Evolutionary conservation across 192 early-diverging fungal species (phyloP), one percentile per base, ranked within the genome.

Genomic region (Coemansia furcata): DNA sequence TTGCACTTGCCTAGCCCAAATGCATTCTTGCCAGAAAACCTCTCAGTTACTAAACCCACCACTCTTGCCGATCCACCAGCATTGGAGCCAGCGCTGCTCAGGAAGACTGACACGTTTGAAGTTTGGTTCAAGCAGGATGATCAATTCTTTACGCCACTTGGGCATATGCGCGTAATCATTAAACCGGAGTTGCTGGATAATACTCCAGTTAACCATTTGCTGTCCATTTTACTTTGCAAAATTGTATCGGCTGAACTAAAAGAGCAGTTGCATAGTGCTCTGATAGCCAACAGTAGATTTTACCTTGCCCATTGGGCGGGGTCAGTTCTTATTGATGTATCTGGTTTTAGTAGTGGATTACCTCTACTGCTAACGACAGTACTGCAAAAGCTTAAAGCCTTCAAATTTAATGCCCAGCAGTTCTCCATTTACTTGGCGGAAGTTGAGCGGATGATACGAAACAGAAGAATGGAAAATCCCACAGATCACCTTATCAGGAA

Each of bases 101-200:
- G 39, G 29, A 47, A 33, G 39, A 69, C 29, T 0, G 65, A 78
- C 30, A 44, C 6, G 8, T 29, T 58, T 35, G 87, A 94, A 7
- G 61, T 95, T 62, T 98, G 97, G 97, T 88, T 93, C 67, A 95
- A 95, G 73, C 89, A 91, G 63, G 95, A 97, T 72, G 90, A 94
- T 65, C 91, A 83, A 1, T 98, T 94, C 65, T 89, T 86, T 84
- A 85, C 91, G 7, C 97, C 97, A 19, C 91, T 90, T 63, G 92
- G 90, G 15, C 86, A 86, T 49, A 81, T 92, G 37, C 85, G 83
- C 68, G 84, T 95, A 36, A 67, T 78, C 49, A 86, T 88, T 0
- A 58, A 17, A 30, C 35, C 55, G 0, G 30, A 58, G 17, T 35
- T 15, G n/a, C 2, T 58, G 7, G 55, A 58, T 32, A 58, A n/a